These are phyloP conservation scores for Glycyrrhiza uralensis DNA, from an alignment of 306 rosid species.

Conservation along the genomic window DNA sequence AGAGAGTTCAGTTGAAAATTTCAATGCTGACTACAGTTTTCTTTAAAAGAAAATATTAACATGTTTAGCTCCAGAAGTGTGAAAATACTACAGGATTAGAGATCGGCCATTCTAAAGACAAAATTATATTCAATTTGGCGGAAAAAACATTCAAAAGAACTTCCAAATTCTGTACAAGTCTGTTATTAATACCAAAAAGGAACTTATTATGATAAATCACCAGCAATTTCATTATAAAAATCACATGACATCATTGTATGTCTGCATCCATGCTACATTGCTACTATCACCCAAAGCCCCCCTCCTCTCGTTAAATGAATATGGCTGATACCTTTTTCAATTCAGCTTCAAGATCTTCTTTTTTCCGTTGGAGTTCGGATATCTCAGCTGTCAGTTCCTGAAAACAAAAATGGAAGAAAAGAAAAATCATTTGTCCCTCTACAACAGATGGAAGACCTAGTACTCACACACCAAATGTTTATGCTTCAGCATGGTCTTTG, in stretches of 20 bases:
- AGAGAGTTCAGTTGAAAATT: background rate
- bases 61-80: background rate
- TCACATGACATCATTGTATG: background rate
- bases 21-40: background rate
- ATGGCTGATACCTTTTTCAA: conserved; percentile 62
- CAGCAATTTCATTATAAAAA: background rate
- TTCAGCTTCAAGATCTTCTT: conserved; percentile 88
- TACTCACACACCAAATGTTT: conserved; percentile 5
- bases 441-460: conserved; percentile 20
- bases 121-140: background rate
- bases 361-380: conserved; percentile 72
- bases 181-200: background rate
- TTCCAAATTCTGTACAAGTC: background rate
- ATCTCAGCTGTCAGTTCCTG: conserved; percentile 80
- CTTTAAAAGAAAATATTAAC: background rate
- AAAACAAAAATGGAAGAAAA: conserved; percentile 26
- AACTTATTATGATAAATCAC: background rate
- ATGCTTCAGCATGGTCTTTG: conserved; percentile 4
- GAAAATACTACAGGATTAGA: background rate
- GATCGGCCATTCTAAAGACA: background rate
- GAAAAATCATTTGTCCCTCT: conserved; percentile 13
- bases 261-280: background rate
- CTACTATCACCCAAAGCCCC: background rate
- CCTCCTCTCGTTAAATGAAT: background rate
- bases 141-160: background rate